These are phyloP conservation scores for Lathyrus sativus DNA, from an alignment of 306 rosid species.

Conservation along the genomic window DNA sequence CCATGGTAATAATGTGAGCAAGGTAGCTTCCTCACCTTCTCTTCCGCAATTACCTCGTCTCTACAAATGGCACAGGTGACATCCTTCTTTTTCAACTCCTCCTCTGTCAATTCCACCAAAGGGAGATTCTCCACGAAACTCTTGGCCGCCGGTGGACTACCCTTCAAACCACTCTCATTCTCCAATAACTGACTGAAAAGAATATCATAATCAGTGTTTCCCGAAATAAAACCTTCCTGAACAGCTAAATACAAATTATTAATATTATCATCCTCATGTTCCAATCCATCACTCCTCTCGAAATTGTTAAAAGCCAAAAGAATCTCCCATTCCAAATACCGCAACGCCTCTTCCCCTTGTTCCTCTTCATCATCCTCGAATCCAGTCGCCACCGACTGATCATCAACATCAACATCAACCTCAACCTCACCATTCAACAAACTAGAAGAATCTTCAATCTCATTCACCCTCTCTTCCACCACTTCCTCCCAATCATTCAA, in stretches of 20 bases:
- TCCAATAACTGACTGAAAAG: conserved; percentile 71
- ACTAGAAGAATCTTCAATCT: conserved; percentile 36
- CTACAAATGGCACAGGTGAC: conserved; percentile 78
- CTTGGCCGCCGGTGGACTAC: conserved; percentile 76
- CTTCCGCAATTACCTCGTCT: conserved; percentile 62
- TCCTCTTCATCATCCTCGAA: conserved; percentile 44
- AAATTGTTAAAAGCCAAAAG: conserved; percentile 69
- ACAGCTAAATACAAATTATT: conserved; percentile 43
- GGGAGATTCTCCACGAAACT: conserved; percentile 72
- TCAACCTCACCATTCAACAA: conserved; percentile 46
- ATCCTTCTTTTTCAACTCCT: conserved; percentile 56
- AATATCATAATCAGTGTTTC: conserved; percentile 55
- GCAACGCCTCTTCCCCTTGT: conserved; percentile 47
- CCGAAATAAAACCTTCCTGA: conserved; percentile 52
- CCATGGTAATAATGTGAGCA: conserved; percentile 84
- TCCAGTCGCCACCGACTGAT: conserved; percentile 59
- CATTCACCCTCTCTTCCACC: conserved; percentile 49
- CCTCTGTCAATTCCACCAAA: conserved; percentile 59
- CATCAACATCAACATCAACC: conserved; percentile 61
- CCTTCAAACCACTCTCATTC: conserved; percentile 61
- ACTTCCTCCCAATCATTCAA: conserved; percentile 70
- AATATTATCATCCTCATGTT: conserved; percentile 35
- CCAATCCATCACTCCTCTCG: conserved; percentile 47
- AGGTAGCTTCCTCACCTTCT: conserved; percentile 79
- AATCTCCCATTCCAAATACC: conserved; percentile 79